Conservation (phyloP, 805 yeast genomes). For the Saturnispora saitoi region DNA sequence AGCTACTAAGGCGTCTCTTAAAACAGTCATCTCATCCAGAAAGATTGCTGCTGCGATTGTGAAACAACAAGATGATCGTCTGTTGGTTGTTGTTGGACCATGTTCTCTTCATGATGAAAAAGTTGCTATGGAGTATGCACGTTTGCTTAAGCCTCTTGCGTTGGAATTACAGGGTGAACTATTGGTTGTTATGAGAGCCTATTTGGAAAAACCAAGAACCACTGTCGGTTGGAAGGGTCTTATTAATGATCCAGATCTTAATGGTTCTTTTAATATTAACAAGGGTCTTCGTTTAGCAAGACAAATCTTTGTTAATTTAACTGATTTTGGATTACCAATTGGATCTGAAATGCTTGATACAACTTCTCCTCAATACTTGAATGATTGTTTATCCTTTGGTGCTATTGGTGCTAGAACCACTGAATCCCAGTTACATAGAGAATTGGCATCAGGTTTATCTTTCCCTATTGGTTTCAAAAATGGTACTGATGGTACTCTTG, state of each 20-base stretch:
- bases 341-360: conserved; percentile 98
- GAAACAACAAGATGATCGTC: conserved; percentile 70
- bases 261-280: conserved; percentile 88
- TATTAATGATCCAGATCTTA: conserved; percentile 93
- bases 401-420: conserved; percentile 99
- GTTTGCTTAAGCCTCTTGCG: conserved; percentile 53
- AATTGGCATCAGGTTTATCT: conserved; percentile 93
- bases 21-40: conserved; percentile 70
- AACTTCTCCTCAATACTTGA: conserved; percentile 90
- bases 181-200: conserved; percentile 91
- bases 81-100: conserved; percentile 88
- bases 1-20: conserved; percentile 43
- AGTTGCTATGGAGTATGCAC: conserved; percentile 84
- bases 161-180: conserved; percentile 70
- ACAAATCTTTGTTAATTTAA: conserved; percentile 73
- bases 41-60: conserved; percentile 68
- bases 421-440: conserved; percentile 96
- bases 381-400: conserved; percentile 86
- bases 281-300: conserved; percentile 87
- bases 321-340: conserved; percentile 76
- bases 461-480: conserved; percentile 98
- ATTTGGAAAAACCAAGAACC: conserved; percentile 96
- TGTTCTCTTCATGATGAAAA: conserved; percentile 91
- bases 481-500: conserved; percentile 93
- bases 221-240: conserved; percentile 99